Conservation (phyloP, 306 rosid genomes). For the Dryas alaskensis region DNA sequence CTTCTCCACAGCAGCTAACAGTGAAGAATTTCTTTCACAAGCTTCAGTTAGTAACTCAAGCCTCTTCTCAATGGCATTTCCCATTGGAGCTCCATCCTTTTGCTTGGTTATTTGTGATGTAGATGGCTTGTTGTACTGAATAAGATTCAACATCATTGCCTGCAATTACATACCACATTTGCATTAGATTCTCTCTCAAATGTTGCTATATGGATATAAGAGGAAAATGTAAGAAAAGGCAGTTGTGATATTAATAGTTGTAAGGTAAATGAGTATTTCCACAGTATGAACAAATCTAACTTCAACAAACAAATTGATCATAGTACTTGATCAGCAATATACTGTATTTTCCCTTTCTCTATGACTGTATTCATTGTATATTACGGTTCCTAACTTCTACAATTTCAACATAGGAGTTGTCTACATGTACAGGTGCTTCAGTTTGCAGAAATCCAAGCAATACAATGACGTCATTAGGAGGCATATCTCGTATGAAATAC, state of each 20-base stretch:
- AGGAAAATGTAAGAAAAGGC: slow-evolving; percentile 12
- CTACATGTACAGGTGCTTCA: background rate
- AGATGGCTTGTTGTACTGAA: slow-evolving; percentile 41
- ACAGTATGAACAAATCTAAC: background rate
- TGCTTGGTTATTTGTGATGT: slow-evolving; percentile 15
- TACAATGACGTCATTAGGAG: background rate
- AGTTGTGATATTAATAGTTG: background rate
- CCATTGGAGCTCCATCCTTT: slow-evolving; percentile 20
- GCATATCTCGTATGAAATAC: background rate
- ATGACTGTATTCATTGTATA: no score
- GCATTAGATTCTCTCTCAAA: background rate
- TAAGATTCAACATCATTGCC: slow-evolving; percentile 71
- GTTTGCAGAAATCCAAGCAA: no score
- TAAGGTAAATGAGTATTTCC: background rate
- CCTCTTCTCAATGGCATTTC: slow-evolving; percentile 50
- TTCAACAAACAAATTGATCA: no score
- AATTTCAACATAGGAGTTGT: background rate
- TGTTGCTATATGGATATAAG: background rate
- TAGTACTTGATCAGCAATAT: no score
- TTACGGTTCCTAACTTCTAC: background rate
- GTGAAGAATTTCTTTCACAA: slow-evolving; percentile 74
- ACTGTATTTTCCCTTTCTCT: no score
- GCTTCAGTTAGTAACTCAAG: slow-evolving; percentile 55
- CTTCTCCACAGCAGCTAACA: slow-evolving; percentile 54
- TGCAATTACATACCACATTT: slow-evolving; percentile 31